Base-by-base conservation (phyloP, 768 basidiomycete genomes). In the Kwoniella botswanensis region DNA sequence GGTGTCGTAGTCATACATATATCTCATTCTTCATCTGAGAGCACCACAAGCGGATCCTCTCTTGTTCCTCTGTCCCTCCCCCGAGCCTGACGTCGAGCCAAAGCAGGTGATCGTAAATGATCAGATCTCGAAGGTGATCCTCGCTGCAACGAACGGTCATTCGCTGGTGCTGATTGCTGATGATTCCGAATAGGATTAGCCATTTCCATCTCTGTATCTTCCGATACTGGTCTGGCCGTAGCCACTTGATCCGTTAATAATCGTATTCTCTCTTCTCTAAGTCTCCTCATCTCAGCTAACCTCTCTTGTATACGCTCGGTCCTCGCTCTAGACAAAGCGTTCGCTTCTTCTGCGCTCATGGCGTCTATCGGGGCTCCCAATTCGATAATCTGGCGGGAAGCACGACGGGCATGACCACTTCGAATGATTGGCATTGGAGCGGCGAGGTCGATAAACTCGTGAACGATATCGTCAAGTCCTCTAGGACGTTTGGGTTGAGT, bases 291-390 rank as follows among this genome's bases (percentile, higher is more conserved):
- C 44, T 76, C 72, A 7, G 67, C 59, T n/a, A 65, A 52, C 46
- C 56, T 65, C 9, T 50, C 65, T 35, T 58, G 56, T 10, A 58
- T 58, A 43, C 50, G 21, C 43, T 67, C 57, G 3, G 67, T 11
- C 24, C 57, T 61, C 4, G 26, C 43, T 26, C 67, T 24, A 52
- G 54, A 35, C 9, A 22, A 29, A 3, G 66, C 10, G 10, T 71
- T 71, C 18, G 72, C 70, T 24, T 74, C 74, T n/a, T 78, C 77
- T 12, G 58, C 46, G 22, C 64, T n/a, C 35, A 65, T 46, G 63
- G 66, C 53, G 65, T 57, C 15, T 72, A 79, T 60, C 3, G 75
- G 74, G 4, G 71, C 67, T 3, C 78, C 78, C 3, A 79, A 71
- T 35, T 70, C 78, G 1, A 69, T 60, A 11, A 79, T 26, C 43